These are phyloP conservation scores for Pythium rishiriense DNA, from an alignment of 352 stramenopile species.

Conservation along the genomic window DNA sequence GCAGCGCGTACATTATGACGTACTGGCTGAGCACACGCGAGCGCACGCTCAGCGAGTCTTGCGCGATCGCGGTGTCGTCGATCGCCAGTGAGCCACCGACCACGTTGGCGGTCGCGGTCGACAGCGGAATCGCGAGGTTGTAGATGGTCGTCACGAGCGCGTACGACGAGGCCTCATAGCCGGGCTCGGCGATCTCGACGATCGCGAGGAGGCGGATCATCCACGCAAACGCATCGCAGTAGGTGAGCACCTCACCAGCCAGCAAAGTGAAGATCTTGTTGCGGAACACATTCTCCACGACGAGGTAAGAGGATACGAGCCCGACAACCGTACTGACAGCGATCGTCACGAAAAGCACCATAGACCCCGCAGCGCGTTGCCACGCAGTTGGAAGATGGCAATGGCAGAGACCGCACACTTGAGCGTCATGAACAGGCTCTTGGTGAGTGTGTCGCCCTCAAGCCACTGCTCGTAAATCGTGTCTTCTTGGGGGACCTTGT, in stretches of 20 bases:
- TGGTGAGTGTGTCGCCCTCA: conserved; percentile 8
- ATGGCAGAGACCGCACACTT: not conserved
- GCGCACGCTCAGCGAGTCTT: not conserved
- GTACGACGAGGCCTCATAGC: conserved; percentile 14
- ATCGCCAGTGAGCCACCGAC: not conserved
- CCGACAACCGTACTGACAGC: not conserved
- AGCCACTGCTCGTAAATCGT: conserved; percentile 18
- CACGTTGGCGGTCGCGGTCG: conserved; percentile 3
- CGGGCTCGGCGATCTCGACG: conserved; percentile 18
- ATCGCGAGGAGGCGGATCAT: conserved; percentile 9
- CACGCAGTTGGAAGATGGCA: not conserved
- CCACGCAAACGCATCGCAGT: conserved; percentile 10
- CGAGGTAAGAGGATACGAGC: not conserved
- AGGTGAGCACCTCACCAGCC: not conserved
- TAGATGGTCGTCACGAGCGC: conserved; percentile 19
- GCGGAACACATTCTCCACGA: conserved; percentile 9
- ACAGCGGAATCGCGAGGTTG: conserved; percentile 8
- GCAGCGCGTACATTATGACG: conserved; percentile 14
- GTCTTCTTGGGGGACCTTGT: not conserved
- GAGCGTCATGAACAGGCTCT: conserved; percentile 3
- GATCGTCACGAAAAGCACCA: not conserved
- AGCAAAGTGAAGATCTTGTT: conserved; percentile 9
- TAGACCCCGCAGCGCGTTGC: conserved; percentile 9
- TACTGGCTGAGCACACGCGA: conserved; percentile 6
- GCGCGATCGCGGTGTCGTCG: conserved; percentile 1